These are phyloP conservation scores for Pisolithus tinctorius DNA, from an alignment of 768 basidiomycete species.

Conservation along the genomic window DNA sequence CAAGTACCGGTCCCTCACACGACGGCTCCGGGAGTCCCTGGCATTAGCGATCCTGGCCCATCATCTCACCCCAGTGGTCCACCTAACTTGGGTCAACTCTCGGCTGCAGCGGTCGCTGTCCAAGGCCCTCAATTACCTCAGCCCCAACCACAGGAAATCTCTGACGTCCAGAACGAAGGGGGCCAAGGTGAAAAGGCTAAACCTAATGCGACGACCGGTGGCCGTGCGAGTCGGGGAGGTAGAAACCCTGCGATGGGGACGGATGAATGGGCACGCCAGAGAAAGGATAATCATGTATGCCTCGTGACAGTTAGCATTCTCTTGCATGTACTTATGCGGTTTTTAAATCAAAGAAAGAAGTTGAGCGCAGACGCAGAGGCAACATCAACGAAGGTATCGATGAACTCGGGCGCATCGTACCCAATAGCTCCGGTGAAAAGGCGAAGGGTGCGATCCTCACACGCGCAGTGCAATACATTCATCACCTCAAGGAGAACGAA, in stretches of 20 bases:
- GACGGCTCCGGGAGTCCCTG: constrained; percentile 35
- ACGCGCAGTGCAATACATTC: constrained; percentile 87
- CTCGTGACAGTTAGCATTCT: neutral
- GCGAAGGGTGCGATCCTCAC: constrained; percentile 86
- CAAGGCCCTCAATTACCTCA: constrained; percentile 27
- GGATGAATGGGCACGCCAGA: constrained; percentile 73
- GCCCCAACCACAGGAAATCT: constrained; percentile 12
- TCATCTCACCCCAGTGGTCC: constrained; percentile 67
- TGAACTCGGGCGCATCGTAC: constrained; percentile 82
- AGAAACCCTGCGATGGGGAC: constrained; percentile 58
- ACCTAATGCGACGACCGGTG: constrained; percentile 17
- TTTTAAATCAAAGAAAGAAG: constrained; percentile 73
- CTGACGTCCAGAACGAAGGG: constrained; percentile 20
- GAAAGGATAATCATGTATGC: constrained; percentile 78
- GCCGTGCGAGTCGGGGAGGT: constrained; percentile 40
- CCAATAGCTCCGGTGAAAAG: constrained; percentile 80
- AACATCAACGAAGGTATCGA: constrained; percentile 98
- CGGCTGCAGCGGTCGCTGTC: constrained; percentile 40
- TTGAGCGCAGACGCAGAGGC: constrained; percentile 89
- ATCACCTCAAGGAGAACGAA: constrained; percentile 86
- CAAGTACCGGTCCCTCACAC: constrained; percentile 7
- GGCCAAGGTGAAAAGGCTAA: constrained; percentile 22
- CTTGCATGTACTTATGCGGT: neutral
- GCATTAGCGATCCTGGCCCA: constrained; percentile 62
- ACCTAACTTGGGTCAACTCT: constrained; percentile 55